Evolutionary conservation across 1,284 basidiomycete species (phyloP).

Genomic region (Phaffia rhodozyma): DNA sequence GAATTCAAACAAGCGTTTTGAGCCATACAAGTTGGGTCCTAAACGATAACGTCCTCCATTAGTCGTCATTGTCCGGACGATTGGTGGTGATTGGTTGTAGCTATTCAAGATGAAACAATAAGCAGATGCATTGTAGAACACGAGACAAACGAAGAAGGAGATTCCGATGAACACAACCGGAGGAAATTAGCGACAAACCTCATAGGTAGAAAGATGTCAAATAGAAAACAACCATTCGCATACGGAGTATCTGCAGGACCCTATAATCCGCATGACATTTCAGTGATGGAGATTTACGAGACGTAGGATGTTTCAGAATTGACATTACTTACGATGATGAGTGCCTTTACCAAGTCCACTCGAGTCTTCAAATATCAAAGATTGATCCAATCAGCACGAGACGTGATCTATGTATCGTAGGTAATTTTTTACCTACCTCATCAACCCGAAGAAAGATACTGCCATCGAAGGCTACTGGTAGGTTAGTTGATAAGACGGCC

Average conservation of each 20-base stretch:
- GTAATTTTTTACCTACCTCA: slow-evolving; percentile 30
- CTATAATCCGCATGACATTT: no score
- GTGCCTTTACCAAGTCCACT: slow-evolving; percentile 78
- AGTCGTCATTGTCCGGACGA: slow-evolving; percentile 83
- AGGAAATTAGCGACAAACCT: slow-evolving; percentile 35
- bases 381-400: slow-evolving; percentile 19
- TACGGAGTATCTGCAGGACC: slow-evolving; percentile 75
- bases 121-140: not conserved
- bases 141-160: no score
- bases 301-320: slow-evolving; percentile 5
- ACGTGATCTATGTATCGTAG: not conserved
- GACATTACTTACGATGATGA: slow-evolving; percentile 50
- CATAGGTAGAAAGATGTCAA: slow-evolving; percentile 66
- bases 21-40: slow-evolving; percentile 78
- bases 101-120: slow-evolving; percentile 33
- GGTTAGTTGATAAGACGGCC: slow-evolving; percentile 73
- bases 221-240: slow-evolving; percentile 45
- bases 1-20: not conserved
- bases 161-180: not conserved
- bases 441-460: slow-evolving; percentile 78
- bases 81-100: slow-evolving; percentile 55
- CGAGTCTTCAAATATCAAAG: slow-evolving; percentile 44
- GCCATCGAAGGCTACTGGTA: slow-evolving; percentile 80
- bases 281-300: no score
- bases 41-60: slow-evolving; percentile 77